Conservation (phyloP, 768 basidiomycete species). For the Hortiboletus flavorubellus region DNA sequence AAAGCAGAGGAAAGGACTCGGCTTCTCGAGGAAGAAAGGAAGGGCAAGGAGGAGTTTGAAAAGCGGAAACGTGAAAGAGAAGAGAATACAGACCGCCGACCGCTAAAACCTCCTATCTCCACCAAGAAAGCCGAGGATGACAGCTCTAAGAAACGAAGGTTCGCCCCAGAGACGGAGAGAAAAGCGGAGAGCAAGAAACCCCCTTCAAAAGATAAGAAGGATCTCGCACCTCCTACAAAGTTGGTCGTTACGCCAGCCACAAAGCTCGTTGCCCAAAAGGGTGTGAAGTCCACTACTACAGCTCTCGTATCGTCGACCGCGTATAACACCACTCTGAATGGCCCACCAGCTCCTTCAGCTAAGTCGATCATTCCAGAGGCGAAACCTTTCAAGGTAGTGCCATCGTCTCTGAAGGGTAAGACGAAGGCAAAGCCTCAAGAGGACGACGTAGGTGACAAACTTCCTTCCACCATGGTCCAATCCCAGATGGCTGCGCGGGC, state of each 20-base stretch:
- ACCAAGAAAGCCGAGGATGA: constrained; percentile 79
- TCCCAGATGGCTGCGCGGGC: constrained; percentile 70
- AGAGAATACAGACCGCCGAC: constrained; percentile 68
- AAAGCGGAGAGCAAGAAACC: constrained; percentile 61
- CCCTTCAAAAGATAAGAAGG: constrained; percentile 52
- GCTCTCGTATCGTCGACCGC: constrained; percentile 38
- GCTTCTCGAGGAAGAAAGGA: constrained; percentile 64
- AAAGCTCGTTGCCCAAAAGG: constrained; percentile 33
- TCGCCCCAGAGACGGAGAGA: constrained; percentile 50
- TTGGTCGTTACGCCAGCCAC: constrained; percentile 22
- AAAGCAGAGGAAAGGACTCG: constrained; percentile 74
- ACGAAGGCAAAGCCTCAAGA: constrained; percentile 46
- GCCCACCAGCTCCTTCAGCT: constrained; percentile 23
- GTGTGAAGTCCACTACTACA: constrained; percentile 31
- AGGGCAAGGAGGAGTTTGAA: constrained; percentile 69
- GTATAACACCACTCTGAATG: constrained; percentile 39
- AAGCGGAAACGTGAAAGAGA: constrained; percentile 80
- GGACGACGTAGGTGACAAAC: constrained; percentile 45
- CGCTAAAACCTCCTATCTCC: constrained; percentile 41
- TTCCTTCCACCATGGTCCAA: constrained; percentile 62
- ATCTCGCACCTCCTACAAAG: constrained; percentile 26
- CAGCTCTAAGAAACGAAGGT: constrained; percentile 65
- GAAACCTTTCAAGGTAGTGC: constrained; percentile 36
- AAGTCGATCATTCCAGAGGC: constrained; percentile 31
- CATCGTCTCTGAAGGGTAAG: constrained; percentile 43